Conservation (phyloP, 352 stramenopile genomes). For the Halophytophthora polymorphica region DNA sequence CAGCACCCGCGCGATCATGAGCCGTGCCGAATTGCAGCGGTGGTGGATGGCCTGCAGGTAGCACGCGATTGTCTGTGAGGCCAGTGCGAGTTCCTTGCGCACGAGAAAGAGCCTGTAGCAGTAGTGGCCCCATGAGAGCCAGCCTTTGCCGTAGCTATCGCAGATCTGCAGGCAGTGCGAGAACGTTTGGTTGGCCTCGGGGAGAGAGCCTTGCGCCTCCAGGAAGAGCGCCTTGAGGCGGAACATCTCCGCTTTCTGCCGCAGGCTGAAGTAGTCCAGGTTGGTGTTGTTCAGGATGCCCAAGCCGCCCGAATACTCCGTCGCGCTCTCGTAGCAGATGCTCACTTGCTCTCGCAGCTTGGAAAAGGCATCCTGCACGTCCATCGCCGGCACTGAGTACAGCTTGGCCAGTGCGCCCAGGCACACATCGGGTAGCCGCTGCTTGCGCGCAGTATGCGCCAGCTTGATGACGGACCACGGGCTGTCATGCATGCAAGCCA, state of each 20-base stretch:
- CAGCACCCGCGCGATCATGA: conserved; percentile 90
- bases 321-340: conserved; percentile 89
- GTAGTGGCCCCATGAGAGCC: conserved; percentile 93
- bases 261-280: conserved; percentile 89
- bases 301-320: conserved; percentile 83
- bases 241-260: conserved; percentile 93
- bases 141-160: conserved; percentile 92
- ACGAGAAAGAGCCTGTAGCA: conserved; percentile 85
- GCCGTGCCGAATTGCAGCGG: conserved; percentile 80
- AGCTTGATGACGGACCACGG: conserved; percentile 92
- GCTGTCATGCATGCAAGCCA: conserved; percentile 90
- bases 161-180: conserved; percentile 91
- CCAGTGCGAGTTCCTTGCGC: conserved; percentile 69
- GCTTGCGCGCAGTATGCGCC: conserved; percentile 88
- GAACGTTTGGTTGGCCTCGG: conserved; percentile 89
- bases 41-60: conserved; percentile 93
- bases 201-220: conserved; percentile 69
- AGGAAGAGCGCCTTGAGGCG: conserved; percentile 90
- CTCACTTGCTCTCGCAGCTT: conserved; percentile 93
- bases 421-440: conserved; percentile 86
- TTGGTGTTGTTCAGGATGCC: conserved; percentile 94
- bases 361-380: conserved; percentile 90
- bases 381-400: conserved; percentile 88
- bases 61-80: conserved; percentile 90
- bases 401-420: conserved; percentile 84